Evolutionary conservation across 345 rosid genomes (phyloP), one percentile per base, ranked within the genome.

Genomic region (Clausena lansium): DNA sequence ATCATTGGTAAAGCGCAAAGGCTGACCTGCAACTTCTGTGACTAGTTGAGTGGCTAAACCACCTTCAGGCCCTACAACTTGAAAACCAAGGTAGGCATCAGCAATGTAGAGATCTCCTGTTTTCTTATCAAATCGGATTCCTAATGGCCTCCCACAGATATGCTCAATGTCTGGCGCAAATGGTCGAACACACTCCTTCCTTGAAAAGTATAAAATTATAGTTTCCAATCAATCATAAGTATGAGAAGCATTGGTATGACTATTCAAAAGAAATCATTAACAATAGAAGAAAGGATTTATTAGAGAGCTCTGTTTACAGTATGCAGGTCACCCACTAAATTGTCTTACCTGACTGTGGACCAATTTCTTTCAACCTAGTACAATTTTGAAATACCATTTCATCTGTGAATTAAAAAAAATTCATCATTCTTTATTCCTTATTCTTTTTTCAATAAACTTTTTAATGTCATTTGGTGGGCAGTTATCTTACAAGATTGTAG

Each of bases 111-210:
- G 90, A 71, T 90, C 92, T 71, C 98, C 92, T 3, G 86, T 88
- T 85, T 75, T 84, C 74, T 84, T 82, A 78, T 90, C 85, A 39
- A 92, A 93, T 71, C 88, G 83, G 35, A 93, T 78, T 50, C 97
- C 97, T 63, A 93, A 78, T 20, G 97, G 94, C 71, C 98, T 89
- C 65, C 97, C 98, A 84, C 97, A 93, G 2, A 88, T 70, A 73
- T 91, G 92, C 86, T 93, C 98, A 88, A 82, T 28, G 74, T 83
- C 84, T 50, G 93, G 91, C 67, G 87, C 88, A 73, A 89, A 87
- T 20, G 97, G 88, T 4, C 83, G 90, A 79, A 81, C 87, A 45
- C 98, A 93, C 30, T 67, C 75, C 87, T 84, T 19, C 92, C 94
- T 91, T 47, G 70, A 41, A 74, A 55, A 60, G 77, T 74, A 78